phyloP scores from a whole-genome alignment of 495 filamentous ascomycete species.

The Tuber melanosporum region DNA sequence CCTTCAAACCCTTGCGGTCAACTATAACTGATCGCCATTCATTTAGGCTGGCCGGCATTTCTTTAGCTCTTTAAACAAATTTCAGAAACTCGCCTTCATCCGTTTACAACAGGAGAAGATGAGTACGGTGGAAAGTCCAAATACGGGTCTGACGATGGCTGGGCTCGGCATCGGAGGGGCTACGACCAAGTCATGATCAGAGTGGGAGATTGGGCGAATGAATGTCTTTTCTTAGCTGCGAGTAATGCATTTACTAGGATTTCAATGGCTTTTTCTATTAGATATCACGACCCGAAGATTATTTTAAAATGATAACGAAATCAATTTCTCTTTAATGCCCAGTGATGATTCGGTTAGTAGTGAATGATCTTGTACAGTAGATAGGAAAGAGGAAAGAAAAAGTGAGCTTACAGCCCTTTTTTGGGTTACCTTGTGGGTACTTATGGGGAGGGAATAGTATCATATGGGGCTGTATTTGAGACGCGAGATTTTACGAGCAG shows the following conservation, averaged over 20 bases:
- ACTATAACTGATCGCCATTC: constrained; percentile 8
- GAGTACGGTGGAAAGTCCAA: constrained; percentile 35
- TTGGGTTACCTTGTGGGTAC: background rate
- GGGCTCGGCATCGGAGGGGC: constrained; percentile 32
- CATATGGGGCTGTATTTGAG: background rate
- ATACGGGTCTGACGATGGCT: constrained; percentile 37
- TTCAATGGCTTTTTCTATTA: background rate
- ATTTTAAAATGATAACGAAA: background rate
- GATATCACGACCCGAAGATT: background rate
- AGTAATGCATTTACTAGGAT: background rate
- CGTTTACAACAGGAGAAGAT: constrained; percentile 60
- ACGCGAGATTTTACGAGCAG: background rate
- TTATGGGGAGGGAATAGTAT: background rate
- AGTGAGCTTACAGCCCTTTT: background rate
- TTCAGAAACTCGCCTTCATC: constrained; percentile 73
- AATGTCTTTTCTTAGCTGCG: background rate
- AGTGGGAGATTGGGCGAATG: background rate
- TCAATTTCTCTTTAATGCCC: background rate
- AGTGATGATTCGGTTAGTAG: background rate
- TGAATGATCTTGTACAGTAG: background rate
- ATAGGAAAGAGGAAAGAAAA: background rate
- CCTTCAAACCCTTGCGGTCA: background rate
- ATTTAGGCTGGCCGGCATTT: constrained; percentile 73
- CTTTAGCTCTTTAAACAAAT: constrained; percentile 79
- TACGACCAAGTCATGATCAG: constrained; percentile 19